Evolutionary conservation across 2,329 filamentous ascomycete species (phyloP).

Genomic region (Atkinsonella texensis): DNA sequence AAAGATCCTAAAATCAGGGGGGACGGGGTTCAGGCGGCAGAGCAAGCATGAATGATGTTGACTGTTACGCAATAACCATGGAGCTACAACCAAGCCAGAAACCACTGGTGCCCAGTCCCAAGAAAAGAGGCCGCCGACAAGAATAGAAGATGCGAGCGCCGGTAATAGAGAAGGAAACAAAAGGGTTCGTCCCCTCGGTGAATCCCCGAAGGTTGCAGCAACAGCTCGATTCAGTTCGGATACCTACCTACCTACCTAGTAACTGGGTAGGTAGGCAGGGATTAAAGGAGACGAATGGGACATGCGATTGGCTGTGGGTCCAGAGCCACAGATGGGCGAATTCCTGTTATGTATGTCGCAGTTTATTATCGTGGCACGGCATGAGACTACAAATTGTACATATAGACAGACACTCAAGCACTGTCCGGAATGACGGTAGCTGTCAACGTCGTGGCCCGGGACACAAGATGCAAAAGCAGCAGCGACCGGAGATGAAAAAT

Average conservation of each 20-base stretch:
- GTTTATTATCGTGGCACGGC: background rate
- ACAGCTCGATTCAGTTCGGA: background rate
- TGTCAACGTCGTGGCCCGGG: conserved; percentile 4
- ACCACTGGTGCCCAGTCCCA: background rate
- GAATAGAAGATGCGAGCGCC: background rate
- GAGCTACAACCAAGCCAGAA: background rate
- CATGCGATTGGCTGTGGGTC: background rate
- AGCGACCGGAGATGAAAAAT: background rate
- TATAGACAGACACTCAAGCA: background rate
- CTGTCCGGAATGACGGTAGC: conserved; percentile 1
- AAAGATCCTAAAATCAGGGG: background rate
- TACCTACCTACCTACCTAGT: too few relatives aligned
- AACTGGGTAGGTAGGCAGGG: background rate
- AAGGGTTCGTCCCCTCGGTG: too few relatives aligned
- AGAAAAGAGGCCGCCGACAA: background rate
- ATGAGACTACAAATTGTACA: background rate
- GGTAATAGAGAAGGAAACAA: too few relatives aligned
- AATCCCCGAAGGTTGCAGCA: background rate
- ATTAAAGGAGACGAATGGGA: background rate
- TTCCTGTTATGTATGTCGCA: background rate
- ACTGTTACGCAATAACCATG: background rate
- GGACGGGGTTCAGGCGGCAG: background rate
- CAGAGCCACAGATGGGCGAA: background rate
- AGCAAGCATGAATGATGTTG: background rate
- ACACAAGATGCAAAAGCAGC: conserved; percentile 6